These are phyloP conservation scores for Sphagnum tenellum DNA, from an alignment of 225 moss, liverwort and hornwort species.

Conservation along the genomic window DNA sequence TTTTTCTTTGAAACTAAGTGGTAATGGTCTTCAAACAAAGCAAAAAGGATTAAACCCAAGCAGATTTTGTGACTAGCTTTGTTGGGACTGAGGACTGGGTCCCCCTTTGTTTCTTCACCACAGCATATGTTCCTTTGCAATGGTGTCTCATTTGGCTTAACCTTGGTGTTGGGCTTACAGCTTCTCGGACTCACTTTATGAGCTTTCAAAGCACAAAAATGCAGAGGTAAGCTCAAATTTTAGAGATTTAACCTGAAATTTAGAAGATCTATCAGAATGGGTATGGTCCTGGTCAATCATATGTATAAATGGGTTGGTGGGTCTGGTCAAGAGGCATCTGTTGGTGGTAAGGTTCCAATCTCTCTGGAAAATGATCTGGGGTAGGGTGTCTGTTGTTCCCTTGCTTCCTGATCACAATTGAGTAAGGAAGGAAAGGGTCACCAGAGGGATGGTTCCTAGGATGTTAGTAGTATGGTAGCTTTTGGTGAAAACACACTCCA, in stretches of 20 bases:
- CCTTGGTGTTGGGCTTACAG: conserved; percentile 16
- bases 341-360: too few relatives aligned
- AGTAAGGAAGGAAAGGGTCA: too few relatives aligned
- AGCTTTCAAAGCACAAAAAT: conserved; percentile 42
- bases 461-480: too few relatives aligned
- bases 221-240: conserved; percentile 11
- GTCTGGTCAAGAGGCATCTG: too few relatives aligned
- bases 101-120: background rate
- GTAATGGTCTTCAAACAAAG: background rate
- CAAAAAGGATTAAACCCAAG: background rate
- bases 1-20: background rate
- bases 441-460: too few relatives aligned
- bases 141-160: conserved; percentile 3
- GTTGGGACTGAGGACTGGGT: background rate
- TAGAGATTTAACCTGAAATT: background rate
- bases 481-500: too few relatives aligned
- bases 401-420: too few relatives aligned
- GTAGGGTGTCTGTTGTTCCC: background rate
- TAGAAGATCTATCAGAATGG: too few relatives aligned
- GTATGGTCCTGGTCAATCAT: too few relatives aligned
- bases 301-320: too few relatives aligned
- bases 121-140: background rate
- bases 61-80: too few relatives aligned
- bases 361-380: background rate
- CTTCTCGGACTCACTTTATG: conserved; percentile 46